Percentiles rank a stretch among this genome's conserved stretches.
These are phyloP conservation scores for Andrographis paniculata DNA, from an alignment of 305 asterid species.

Conservation along the genomic window DNA sequence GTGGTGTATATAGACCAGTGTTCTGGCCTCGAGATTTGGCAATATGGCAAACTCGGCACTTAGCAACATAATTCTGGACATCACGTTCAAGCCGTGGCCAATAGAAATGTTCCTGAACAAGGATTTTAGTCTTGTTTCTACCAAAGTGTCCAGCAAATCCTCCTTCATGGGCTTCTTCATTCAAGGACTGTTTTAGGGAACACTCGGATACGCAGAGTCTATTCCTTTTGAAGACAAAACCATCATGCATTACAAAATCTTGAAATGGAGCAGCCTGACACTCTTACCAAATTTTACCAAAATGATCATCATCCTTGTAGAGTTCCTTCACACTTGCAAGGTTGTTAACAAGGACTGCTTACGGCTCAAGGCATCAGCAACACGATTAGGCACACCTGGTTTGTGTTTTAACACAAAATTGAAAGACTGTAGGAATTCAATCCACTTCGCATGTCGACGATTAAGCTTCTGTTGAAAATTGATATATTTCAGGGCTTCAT, in stretches of 20 bases:
- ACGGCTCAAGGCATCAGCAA: conserved; percentile 17
- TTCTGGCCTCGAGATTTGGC: not conserved
- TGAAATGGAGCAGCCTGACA: no score
- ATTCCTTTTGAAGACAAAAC: no score
- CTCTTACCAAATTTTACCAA: no score
- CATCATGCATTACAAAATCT: no score
- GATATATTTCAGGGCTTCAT: conserved; percentile 9
- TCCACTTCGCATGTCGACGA: conserved; percentile 11
- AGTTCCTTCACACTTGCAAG: conserved; percentile 10
- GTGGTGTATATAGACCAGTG: not conserved
- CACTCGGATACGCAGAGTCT: no score
- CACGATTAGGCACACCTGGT: conserved; percentile 7
- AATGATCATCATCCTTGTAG: conserved; percentile 10
- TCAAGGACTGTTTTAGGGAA: no score
- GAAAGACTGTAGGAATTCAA: conserved; percentile 8
- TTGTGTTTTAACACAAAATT: conserved; percentile 12
- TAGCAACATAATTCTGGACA: not conserved
- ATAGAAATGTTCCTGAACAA: not conserved
- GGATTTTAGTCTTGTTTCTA: no score
- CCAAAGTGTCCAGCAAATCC: no score
- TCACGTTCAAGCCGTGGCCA: not conserved
- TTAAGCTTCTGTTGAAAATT: conserved; percentile 7
- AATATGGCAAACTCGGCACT: not conserved
- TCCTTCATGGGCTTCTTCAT: no score
- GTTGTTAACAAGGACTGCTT: not conserved